A percentile compares a stretch with the other conserved stretches of the same genome.
phyloP scores from a whole-genome alignment of 768 basidiomycete genomes.

The Wakefieldia striispora region DNA sequence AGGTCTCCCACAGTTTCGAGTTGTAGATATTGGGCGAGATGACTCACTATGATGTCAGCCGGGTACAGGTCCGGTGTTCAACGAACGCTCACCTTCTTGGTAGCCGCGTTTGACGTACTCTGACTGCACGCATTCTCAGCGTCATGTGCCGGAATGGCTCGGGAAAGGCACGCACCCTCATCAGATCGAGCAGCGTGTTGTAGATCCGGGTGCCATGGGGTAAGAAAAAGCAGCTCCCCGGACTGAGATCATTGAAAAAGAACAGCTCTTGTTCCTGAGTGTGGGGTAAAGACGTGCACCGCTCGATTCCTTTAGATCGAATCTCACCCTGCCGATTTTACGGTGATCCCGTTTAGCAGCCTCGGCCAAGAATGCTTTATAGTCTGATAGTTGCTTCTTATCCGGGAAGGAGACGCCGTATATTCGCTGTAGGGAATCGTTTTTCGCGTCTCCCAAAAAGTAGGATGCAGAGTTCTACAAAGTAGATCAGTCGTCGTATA shows the following conservation, averaged over 20 bases:
- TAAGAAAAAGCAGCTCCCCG: slow-evolving; percentile 94
- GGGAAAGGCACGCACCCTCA: slow-evolving; percentile 61
- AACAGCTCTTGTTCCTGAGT: slow-evolving; percentile 90
- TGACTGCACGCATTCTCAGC: slow-evolving; percentile 41
- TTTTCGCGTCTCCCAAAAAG: slow-evolving; percentile 91
- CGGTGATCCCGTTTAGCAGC: slow-evolving; percentile 98
- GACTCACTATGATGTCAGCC: slow-evolving; percentile 46
- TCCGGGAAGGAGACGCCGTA: slow-evolving; percentile 99
- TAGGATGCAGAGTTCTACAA: slow-evolving; percentile 92
- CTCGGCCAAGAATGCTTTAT: slow-evolving; percentile 94
- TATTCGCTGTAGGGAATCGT: slow-evolving; percentile 93
- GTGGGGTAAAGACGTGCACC: slow-evolving; percentile 1
- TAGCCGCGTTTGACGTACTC: slow-evolving; percentile 97
- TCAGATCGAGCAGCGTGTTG: slow-evolving; percentile 86
- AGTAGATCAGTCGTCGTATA: slow-evolving; percentile 1
- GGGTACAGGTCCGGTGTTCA: not conserved
- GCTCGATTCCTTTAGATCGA: not conserved
- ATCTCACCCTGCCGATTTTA: slow-evolving; percentile 80
- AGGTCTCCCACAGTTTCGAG: slow-evolving; percentile 95
- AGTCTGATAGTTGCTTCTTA: slow-evolving; percentile 89
- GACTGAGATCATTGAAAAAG: slow-evolving; percentile 97
- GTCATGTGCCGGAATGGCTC: not conserved
- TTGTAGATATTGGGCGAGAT: slow-evolving; percentile 98
- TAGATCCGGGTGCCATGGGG: slow-evolving; percentile 97
- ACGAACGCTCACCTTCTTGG: slow-evolving; percentile 65